Conservation (phyloP, 306 rosid genomes). For the Coriaria nepalensis region DNA sequence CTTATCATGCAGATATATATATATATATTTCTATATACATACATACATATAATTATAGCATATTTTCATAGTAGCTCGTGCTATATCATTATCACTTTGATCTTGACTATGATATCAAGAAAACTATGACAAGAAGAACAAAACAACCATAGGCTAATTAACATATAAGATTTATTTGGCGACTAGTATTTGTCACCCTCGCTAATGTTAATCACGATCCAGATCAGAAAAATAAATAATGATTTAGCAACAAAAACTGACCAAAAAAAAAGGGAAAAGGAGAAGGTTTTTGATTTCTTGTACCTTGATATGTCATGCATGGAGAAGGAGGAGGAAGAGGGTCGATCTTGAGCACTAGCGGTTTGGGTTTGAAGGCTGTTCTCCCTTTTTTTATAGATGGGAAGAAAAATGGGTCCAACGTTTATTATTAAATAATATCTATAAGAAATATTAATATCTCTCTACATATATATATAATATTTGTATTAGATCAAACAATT, state of each 20-base stretch:
- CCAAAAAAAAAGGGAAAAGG: neutral
- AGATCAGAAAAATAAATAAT: constrained; percentile 8
- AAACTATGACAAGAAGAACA: constrained; percentile 21
- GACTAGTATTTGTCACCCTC: constrained; percentile 20
- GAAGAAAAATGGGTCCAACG: constrained; percentile 27
- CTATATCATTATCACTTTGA: constrained; percentile 15
- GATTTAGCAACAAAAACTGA: constrained; percentile 7
- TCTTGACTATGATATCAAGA: constrained; percentile 25
- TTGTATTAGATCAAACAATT: neutral
- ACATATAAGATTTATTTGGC: constrained; percentile 19
- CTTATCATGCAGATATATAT: neutral
- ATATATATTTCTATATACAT: constrained; percentile 20
- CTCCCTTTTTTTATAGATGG: constrained; percentile 13
- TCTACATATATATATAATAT: constrained; percentile 29
- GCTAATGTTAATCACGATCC: too few relatives aligned
- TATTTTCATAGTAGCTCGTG: constrained; percentile 15
- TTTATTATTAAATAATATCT: constrained; percentile 27
- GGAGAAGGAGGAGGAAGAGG: constrained; percentile 7
- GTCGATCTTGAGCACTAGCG: constrained; percentile 4
- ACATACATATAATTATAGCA: constrained; percentile 15
- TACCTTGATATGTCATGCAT: neutral
- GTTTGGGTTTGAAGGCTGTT: too few relatives aligned
- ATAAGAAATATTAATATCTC: constrained; percentile 3
- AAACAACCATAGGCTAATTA: constrained; percentile 30
- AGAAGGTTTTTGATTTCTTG: too few relatives aligned